Conservation (phyloP, 257 asterid genomes). For the Echium plantagineum region DNA sequence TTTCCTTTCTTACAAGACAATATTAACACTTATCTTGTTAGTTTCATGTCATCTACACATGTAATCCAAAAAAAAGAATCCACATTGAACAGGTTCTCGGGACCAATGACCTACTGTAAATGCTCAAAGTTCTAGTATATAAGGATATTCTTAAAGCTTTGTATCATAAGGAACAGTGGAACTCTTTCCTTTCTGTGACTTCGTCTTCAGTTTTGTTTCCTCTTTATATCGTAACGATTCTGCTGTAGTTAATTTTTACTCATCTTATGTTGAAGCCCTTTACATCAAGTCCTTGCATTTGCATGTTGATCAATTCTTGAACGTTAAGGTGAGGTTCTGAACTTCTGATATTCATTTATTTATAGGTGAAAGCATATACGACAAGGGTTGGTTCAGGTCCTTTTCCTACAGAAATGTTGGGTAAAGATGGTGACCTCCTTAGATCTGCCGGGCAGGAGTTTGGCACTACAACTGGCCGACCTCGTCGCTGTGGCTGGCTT, state of each 20-base stretch:
- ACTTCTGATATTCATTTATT: too few species aligned
- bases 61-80: too few species aligned
- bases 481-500: constrained; percentile 99
- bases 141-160: too few species aligned
- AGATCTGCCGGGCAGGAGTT: constrained; percentile 90
- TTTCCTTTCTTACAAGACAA: too few species aligned
- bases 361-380: constrained; percentile 94
- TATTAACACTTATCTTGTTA: not conserved
- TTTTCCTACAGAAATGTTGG: constrained; percentile 88
- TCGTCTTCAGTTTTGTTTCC: too few species aligned
- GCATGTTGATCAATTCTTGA: too few species aligned
- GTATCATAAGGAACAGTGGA: not conserved
- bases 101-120: too few species aligned
- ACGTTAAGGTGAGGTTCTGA: too few species aligned
- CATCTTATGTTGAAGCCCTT: too few species aligned
- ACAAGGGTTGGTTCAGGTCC: constrained; percentile 98
- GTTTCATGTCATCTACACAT: not conserved
- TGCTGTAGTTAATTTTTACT: too few species aligned
- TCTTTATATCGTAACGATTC: too few species aligned
- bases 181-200: not conserved
- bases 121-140: not conserved
- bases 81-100: not conserved
- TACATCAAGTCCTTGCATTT: too few species aligned
- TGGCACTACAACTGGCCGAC: constrained; percentile 98
- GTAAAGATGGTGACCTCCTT: constrained; percentile 66